Evolutionary conservation across 768 basidiomycete genomes (phyloP), one percentile per base, ranked within the genome.

Genomic region (Neoboletus magnificus): DNA sequence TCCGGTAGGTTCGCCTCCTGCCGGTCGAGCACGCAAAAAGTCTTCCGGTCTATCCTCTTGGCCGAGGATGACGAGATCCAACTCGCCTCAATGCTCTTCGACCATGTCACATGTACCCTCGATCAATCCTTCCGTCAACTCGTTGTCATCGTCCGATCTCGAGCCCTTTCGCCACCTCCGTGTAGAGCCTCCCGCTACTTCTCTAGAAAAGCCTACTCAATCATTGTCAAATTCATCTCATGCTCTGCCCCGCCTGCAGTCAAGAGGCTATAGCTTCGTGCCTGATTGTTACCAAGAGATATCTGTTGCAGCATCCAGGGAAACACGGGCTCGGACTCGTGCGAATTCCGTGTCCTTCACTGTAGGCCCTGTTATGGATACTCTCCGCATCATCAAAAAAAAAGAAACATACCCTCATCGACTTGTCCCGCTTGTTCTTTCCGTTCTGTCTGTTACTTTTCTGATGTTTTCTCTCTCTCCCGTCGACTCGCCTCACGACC

Each of bases 221-320:
- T 60, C 75, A 37, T 59, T 68, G 18, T 56, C 57, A 10, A 46
- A 45, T n/a, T 35, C 54, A 1, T 56, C 66, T 18, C 70, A 73
- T 1, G 76, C 81, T 5, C 71, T 75, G 13, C 73, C 67, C 7
- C 64, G 64, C 7, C 66, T 79, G 20, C 80, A 85, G 2, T 80
- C 83, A 16, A 79, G 88, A 61, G 82, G 77, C 22, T 73, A 75
- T 41, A 86, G 86, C 67, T 61, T 76, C 57, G 78, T 80, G 16
- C 86, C 86, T 4, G 85, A 88, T 40, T 75, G 82, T 5, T 84
- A 84, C 2, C 88, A 89, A 58, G 80, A 87, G 50, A 91, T 91
- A 25, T 87, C 87, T 10, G 85, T 91, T 33, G 89, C 87, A 3
- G 89, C 89, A 3, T 91, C 91, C 66, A 82, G 86, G 51, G 89